Evolutionary conservation across 225 moss, liverwort and hornwort species (phyloP).

Genomic region (Antitrichia curtipendula): DNA sequence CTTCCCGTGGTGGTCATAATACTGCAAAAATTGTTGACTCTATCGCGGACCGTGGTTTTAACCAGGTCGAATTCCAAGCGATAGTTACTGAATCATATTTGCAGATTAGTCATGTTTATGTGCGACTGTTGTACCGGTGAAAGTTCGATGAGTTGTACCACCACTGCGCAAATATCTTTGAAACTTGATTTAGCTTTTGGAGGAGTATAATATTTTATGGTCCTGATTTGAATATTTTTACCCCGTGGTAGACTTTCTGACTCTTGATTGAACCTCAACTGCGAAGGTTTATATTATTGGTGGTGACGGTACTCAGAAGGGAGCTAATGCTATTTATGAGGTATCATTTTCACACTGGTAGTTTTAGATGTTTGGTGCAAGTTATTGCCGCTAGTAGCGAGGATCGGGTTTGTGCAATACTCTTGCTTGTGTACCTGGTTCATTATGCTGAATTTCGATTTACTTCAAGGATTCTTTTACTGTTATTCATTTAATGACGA

Average conservation of each 20-base stretch:
- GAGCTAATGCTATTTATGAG: conserved; percentile 37
- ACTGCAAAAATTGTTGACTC: conserved; percentile 54
- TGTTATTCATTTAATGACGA: not conserved
- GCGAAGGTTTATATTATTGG: conserved; percentile 51
- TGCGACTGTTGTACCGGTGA: not conserved
- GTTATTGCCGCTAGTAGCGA: not conserved
- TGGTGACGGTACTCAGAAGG: conserved; percentile 48
- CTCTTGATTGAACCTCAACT: not conserved
- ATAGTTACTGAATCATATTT: not conserved
- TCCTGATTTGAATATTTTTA: not conserved
- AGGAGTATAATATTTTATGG: not conserved
- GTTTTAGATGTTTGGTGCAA: not conserved
- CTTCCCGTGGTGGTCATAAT: conserved; percentile 66
- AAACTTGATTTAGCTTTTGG: not conserved
- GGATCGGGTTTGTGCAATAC: not conserved
- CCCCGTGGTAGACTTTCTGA: not conserved
- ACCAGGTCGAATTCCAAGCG: conserved; percentile 20
- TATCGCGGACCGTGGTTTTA: conserved; percentile 41
- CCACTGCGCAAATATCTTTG: not conserved
- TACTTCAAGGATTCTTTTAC: not conserved
- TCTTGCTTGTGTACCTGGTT: not conserved
- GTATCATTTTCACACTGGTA: not conserved
- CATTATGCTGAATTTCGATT: not conserved
- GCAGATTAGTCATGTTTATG: not conserved
- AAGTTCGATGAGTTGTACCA: not conserved